These are phyloP conservation scores for Rachicladosporium sp. DNA, from an alignment of 2,329 filamentous ascomycete genomes.

Conservation along the genomic window DNA sequence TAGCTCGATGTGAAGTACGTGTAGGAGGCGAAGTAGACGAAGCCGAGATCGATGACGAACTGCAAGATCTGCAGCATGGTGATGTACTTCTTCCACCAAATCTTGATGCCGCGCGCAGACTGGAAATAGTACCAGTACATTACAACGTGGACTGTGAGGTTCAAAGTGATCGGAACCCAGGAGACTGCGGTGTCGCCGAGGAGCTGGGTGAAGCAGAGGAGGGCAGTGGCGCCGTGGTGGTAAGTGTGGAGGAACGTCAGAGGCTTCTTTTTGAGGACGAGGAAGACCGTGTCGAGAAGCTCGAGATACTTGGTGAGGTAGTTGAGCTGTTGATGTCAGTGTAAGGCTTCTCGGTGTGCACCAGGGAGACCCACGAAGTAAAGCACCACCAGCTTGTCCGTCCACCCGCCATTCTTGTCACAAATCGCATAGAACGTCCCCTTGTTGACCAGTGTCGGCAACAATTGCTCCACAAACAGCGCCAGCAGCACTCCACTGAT, in stretches of 20 bases:
- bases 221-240: slow-evolving; percentile 91
- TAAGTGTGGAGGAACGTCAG: slow-evolving; percentile 98
- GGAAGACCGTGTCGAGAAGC: slow-evolving; percentile 86
- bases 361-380: slow-evolving; percentile 70
- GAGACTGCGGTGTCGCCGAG: slow-evolving; percentile 83
- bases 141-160: slow-evolving; percentile 87
- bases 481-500: slow-evolving; percentile 71
- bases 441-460: slow-evolving; percentile 66
- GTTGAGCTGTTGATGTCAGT: slow-evolving; percentile 56
- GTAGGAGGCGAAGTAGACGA: slow-evolving; percentile 98
- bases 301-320: slow-evolving; percentile 98
- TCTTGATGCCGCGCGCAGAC: slow-evolving; percentile 83
- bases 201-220: slow-evolving; percentile 10
- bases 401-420: slow-evolving; percentile 73
- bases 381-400: slow-evolving; percentile 77
- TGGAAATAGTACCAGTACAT: slow-evolving; percentile 99
- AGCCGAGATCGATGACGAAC: slow-evolving; percentile 93
- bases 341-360: not conserved
- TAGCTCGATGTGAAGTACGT: slow-evolving; percentile 93
- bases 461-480: slow-evolving; percentile 82
- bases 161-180: slow-evolving; percentile 87
- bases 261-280: slow-evolving; percentile 99
- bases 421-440: slow-evolving; percentile 89
- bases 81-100: slow-evolving; percentile 99
- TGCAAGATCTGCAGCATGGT: slow-evolving; percentile 94